Base-by-base conservation (phyloP, 257 asterid species). In the Ilex asprella region DNA sequence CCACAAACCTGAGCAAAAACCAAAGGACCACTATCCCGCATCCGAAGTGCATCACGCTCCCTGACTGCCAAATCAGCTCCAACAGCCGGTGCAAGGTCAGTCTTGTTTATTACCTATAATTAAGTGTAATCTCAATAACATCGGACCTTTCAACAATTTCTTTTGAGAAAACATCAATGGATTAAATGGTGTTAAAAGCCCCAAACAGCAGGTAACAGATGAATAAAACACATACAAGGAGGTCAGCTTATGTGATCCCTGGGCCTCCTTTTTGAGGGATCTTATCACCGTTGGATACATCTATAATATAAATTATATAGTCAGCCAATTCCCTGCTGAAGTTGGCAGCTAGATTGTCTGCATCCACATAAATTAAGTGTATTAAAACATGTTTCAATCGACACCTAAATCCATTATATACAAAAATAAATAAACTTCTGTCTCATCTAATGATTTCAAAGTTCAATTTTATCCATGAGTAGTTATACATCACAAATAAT, bases 251-350 rank as follows among this genome's bases (percentile, higher is more conserved):
- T 0, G 97, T 92, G 69, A 92, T 88, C 58, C 97, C 98, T 14
- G 98, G 98, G 35, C 98, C 98, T 64, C 98, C 98, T 80, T 92
- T 92, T 39, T 97, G 88, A 21, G 98, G 98, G 58, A 91, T 91
- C 83, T 92, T 88, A 63, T 92, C 98, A 55, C 98, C 98, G 0
- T 74, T 97, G 3, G 97, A 88, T 55, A 92, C 98, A 69, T 92
- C 98, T 3, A 92, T 92, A 68, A 92, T 92, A 61, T 92, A 92
- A 39, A 92, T 86, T 64, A 92, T 92, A 55, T 84, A 92, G 71
- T 92, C 97, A 11, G 98, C 97, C 57, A 92, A 80, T 64, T 91
- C 98, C 76, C 98, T 75, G 76, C 98, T 92, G 83, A 92, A 92
- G 76, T 92, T 92, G 60, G 97, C 97, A 66, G 96, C 99, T 64